Evolutionary conservation across 2,329 filamentous ascomycete species (phyloP), one percentile per base, ranked within the genome.

Genomic region (Dactylellina drechsleri): DNA sequence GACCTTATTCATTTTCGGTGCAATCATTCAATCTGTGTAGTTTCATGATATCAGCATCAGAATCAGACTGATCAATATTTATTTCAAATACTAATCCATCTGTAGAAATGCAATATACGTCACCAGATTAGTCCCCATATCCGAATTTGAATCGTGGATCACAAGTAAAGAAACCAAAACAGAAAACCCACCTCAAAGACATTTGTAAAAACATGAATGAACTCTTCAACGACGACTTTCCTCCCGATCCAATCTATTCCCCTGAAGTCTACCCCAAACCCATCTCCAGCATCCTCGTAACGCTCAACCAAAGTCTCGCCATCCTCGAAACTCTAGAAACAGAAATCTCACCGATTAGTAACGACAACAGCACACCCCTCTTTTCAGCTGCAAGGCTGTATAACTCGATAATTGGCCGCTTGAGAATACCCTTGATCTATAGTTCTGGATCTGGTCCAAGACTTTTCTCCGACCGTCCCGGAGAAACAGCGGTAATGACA

Each of bases 91-190:
- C 43, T 47, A 18, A 47, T 47, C 7, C 43, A 15, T n/a, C 16
- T 15, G 18, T 50, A 58, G 54, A 45, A 45, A 26, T 18, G 40
- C 36, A 7, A 36, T 12, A 58, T 16, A 12, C 1, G 16, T 12
- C 12, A 67, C 45, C 5, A 54, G 64, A 13, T 43, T 52, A 2
- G 23, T 59, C 4, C 64, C 64, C 28, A 6, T 59, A 54, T 18
- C 64, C 43, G 64, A 67, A 60, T 67, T 67, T 18, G 31, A 59
- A 53, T 36, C n/a, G 12, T 67, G 64, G 64, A 15, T n/a, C 43
- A 47, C 15, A 47, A 15, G 43, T 4, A 18, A 47, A 47, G 43
- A 18, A 45, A 47, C 43, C n/a, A n/a, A 18, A n/a, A n/a, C 13
- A 20, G 3, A 18, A 59, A 16, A 26, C 4, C 2, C 4, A 45